phyloP scores from a whole-genome alignment of 208 protist genomes.

The Wallacemonas sp. region DNA sequence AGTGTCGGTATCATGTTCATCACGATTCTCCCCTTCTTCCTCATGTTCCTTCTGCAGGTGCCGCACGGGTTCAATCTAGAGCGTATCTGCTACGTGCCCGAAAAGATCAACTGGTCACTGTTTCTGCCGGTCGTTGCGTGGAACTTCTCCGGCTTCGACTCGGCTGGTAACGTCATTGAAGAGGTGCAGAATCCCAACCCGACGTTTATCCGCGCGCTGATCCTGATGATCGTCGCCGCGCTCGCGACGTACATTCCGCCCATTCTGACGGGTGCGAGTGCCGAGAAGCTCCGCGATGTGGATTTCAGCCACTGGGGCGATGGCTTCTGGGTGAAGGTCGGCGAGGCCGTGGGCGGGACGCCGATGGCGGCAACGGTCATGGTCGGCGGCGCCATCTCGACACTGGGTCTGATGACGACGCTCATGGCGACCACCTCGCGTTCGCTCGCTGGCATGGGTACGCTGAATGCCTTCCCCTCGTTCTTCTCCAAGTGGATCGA shows the following conservation, averaged over 20 bases:
- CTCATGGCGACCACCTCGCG: slow-evolving; percentile 86
- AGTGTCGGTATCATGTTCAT: slow-evolving; percentile 84
- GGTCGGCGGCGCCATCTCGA: slow-evolving; percentile 81
- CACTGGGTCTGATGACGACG: slow-evolving; percentile 84
- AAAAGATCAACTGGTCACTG: slow-evolving; percentile 77
- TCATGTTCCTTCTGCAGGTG: slow-evolving; percentile 85
- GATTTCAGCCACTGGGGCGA: slow-evolving; percentile 80
- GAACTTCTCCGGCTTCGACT: slow-evolving; percentile 93
- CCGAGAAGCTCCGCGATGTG: slow-evolving; percentile 43
- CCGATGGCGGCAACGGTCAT: slow-evolving; percentile 73
- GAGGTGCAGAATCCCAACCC: slow-evolving; percentile 84
- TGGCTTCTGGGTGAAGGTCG: slow-evolving; percentile 89
- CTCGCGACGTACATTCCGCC: slow-evolving; percentile 85
- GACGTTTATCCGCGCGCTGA: slow-evolving; percentile 83
- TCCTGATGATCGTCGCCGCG: slow-evolving; percentile 80
- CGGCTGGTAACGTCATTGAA: slow-evolving; percentile 89
- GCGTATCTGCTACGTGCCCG: slow-evolving; percentile 68
- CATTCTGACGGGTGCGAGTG: slow-evolving; percentile 80
- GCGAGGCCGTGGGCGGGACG: slow-evolving; percentile 79
- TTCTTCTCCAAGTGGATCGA: slow-evolving; percentile 73
- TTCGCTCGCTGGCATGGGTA: slow-evolving; percentile 85
- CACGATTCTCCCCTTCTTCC: slow-evolving; percentile 86
- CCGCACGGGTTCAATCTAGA: slow-evolving; percentile 80
- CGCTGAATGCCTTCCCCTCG: slow-evolving; percentile 77
- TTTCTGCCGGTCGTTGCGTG: slow-evolving; percentile 88